phyloP scores from a whole-genome alignment of 768 basidiomycete species.

The Suillus ampliporus region DNA sequence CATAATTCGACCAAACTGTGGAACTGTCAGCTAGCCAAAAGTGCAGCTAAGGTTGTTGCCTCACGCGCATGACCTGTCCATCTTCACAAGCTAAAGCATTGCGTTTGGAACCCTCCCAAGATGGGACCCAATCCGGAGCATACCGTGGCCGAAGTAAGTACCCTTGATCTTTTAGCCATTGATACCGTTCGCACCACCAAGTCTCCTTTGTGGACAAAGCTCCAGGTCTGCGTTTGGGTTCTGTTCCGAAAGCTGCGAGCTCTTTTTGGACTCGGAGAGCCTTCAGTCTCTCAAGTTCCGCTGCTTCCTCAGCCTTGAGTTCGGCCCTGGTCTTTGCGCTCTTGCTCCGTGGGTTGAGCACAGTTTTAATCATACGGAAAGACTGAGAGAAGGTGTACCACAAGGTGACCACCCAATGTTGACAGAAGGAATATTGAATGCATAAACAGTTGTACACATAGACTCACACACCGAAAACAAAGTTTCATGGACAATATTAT shows the following conservation, averaged over 20 bases:
- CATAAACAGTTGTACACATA: no score
- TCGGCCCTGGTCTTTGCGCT: background rate
- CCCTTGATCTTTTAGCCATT: slow-evolving; percentile 35
- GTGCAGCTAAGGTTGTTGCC: background rate
- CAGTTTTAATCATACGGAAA: background rate
- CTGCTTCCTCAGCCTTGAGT: background rate
- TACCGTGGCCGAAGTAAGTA: slow-evolving; percentile 41
- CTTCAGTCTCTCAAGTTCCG: background rate
- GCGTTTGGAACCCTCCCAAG: slow-evolving; percentile 30
- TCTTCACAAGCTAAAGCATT: slow-evolving; percentile 9
- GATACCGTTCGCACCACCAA: slow-evolving; percentile 26
- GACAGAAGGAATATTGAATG: no score
- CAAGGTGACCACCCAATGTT: no score
- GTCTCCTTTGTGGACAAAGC: slow-evolving; percentile 6
- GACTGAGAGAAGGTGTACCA: background rate
- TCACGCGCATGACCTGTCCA: background rate
- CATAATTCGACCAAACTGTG: slow-evolving; percentile 8
- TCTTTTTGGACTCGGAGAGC: background rate
- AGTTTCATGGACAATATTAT: no score
- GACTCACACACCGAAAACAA: no score
- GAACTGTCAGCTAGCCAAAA: background rate
- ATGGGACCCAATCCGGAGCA: slow-evolving; percentile 40
- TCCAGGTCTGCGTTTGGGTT: background rate
- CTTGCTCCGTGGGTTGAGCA: background rate
- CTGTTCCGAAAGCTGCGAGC: slow-evolving; percentile 1